Base-by-base conservation (phyloP, 2,329 filamentous ascomycete species). In the Myrmaecium sp. region DNA sequence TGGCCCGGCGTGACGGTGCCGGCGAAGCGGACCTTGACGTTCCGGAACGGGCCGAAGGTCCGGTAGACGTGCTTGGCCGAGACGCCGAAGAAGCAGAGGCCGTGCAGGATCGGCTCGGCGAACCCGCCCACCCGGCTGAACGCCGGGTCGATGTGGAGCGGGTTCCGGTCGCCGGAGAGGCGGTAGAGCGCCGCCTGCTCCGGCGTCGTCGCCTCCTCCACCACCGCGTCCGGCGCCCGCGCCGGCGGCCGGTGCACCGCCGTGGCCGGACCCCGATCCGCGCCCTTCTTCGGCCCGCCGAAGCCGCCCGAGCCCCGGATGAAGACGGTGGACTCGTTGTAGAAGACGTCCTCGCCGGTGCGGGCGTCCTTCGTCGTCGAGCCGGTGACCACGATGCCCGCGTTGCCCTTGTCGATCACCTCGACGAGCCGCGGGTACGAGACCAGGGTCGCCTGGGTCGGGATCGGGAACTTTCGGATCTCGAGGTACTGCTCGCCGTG, bases 401-500 rank as follows among this genome's bases (percentile, higher is more conserved):
- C 83, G 39, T 70, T 76, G 43, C 86, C 86, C 68, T 95, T 98
- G 63, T 98, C 89, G 25, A 94, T 69, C 6, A 95, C 86, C 52
- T 98, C 89, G 34, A 98, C 69, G 31, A 98, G 74, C 51, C 74
- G 74, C 32, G 73, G 77, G 46, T 73, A 70, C 30, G 77, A 81
- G 41, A 79, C 54, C 26, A 92, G 74, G 30, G 71, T 74, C 26
- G 69, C 83, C 29, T 74, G 67, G 17, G 84, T 94, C 18, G 86
- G 86, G 42, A 95, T 78, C 21, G 89, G 89, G 60, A 74, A 91
- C 54, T 86, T 82, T 49, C 75, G 73, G 46, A 98, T 69, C 58
- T 98, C 89, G 36, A 98, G 80, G 59, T 84, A 98, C 56, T 98
- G 89, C 64, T 98, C 89, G 48, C 89, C 89, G 60, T 98, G 89